Evolutionary conservation across 1,284 basidiomycete genomes (phyloP).

Genomic region (Porphyrellus sp.): DNA sequence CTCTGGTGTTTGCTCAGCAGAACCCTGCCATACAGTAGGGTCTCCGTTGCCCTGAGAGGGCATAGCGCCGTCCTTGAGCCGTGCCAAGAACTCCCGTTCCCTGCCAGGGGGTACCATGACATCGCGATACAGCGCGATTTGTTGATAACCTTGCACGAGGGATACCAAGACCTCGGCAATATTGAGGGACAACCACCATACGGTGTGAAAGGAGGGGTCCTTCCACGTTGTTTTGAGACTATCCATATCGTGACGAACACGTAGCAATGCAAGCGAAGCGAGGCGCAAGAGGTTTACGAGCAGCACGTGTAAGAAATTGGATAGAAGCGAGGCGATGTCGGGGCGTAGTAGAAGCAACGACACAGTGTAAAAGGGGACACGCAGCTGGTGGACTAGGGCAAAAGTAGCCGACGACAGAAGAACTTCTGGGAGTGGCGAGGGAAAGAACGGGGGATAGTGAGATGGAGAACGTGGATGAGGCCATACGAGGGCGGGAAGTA

Average conservation of each 20-base stretch:
- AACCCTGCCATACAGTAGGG: conserved; percentile 12
- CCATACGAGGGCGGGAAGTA: conserved; percentile 49
- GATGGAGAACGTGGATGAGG: conserved; percentile 34
- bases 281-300: conserved; percentile 54
- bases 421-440: conserved; percentile 58
- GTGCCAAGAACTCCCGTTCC: conserved; percentile 36
- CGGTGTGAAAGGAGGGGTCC: conserved; percentile 57
- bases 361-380: conserved; percentile 46
- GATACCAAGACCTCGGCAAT: conserved; percentile 60
- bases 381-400: conserved; percentile 55
- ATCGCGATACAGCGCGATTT: conserved; percentile 61
- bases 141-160: conserved; percentile 65
- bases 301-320: conserved; percentile 48
- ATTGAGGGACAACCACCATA: conserved; percentile 75
- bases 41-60: conserved; percentile 12
- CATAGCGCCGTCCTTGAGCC: conserved; percentile 17
- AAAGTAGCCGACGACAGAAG: conserved; percentile 58
- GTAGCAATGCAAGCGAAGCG: conserved; percentile 51
- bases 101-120: conserved; percentile 51
- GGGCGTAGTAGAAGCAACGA: conserved; percentile 31
- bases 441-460: conserved; percentile 47
- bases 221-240: conserved; percentile 47
- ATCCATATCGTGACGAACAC: conserved; percentile 46
- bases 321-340: conserved; percentile 43
- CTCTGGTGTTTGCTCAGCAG: conserved; percentile 17